Evolutionary conservation across 2,329 filamentous ascomycete genomes (phyloP), one percentile per base, ranked within the genome.

Genomic region (Ophiostoma tasmaniense): DNA sequence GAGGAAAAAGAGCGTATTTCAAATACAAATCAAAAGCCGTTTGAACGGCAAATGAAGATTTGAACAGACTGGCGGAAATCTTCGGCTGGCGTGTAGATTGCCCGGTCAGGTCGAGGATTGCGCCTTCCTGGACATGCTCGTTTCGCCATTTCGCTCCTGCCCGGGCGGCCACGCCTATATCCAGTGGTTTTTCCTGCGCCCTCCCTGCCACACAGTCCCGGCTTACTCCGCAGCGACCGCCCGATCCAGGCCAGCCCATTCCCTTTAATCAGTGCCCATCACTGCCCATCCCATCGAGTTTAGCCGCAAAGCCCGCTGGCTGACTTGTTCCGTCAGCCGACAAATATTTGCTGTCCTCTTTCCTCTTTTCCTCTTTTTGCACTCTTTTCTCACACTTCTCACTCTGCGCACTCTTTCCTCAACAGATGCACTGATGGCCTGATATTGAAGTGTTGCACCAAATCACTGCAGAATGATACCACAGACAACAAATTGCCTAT

Each of bases 21-120:
- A 33, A 33, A 33, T 33, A 25, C 7, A 17, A 2, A 17, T 17
- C 22, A 55, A 55, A 55, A 28, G 50, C 50, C 50, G 50, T 55
- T 14, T 22, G 25, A 55, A 17, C 50, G 50, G n/a, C 50, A 11
- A 55, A 55, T 55, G 50, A 55, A 55, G 17, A n/a, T n/a, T 7
- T 8, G 17, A 8, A 45, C 3, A 13, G n/a, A 30, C 30, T 14
- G 55, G 17, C 25, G 25, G 25, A 30, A 14, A 33, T 61, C 25
- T 3, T 61, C 55, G 25, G 28, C 55, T 62, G 55, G 55, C 17
- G 55, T 61, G 25, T 61, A 33, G 14, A 61, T 61, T 61, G 28
- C 55, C 55, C 28, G 55, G 33, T 61, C 55, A 13, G 55, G 33
- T 61, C 25, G 55, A 61, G 55, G 59, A 62, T 62, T n/a, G 59